Base-by-base conservation (phyloP, 495 filamentous ascomycete species). In the Hyaloscypha bicolor region DNA sequence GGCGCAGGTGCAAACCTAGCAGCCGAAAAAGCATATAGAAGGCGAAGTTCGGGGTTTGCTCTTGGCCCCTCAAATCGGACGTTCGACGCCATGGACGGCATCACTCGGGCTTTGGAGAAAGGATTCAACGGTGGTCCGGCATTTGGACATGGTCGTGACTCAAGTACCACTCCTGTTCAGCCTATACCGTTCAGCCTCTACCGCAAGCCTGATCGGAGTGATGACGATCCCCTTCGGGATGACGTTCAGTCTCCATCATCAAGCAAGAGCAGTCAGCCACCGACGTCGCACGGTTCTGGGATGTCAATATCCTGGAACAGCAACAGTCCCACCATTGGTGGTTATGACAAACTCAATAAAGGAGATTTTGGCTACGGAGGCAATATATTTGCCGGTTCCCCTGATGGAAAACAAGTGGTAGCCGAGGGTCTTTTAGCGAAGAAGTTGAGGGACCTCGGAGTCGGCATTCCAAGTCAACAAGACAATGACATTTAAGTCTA, bases 361-460 rank as follows among this genome's bases (percentile, higher is more conserved):
- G 88, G 85, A 19, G 88, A 91, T 72, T 75, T 78, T 16, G 89
- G 88, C 25, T 93, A 92, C 67, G 87, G 85, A 6, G 89, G 87
- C 11, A 85, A 88, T 69, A 79, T 82, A 12, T 88, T 85, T 71
- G 66, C 73, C 5, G 66, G 77, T 12, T 70, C 63, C 39, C 69
- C 74, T 21, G 70, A 69, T 61, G 74, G 77, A n/a, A 72, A 79
- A 16, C 82, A 85, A 64, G 62, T 22, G 5, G 71, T 70, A 14
- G 79, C 83, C 19, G 84, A 86, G 69, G 82, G 86, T 58, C 72
- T 88, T 31, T 77, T 88, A 35, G 85, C 86, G 37, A 83, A 80
- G 70, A 78, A 82, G 67, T 74, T 88, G 42, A 79, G 80, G 63
- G 75, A 83, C 25, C 73, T 86, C 19, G 85, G 83, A 39, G 69